These are phyloP conservation scores for Peronosclerospora sorghi DNA, from an alignment of 352 stramenopile genomes.

Conservation along the genomic window DNA sequence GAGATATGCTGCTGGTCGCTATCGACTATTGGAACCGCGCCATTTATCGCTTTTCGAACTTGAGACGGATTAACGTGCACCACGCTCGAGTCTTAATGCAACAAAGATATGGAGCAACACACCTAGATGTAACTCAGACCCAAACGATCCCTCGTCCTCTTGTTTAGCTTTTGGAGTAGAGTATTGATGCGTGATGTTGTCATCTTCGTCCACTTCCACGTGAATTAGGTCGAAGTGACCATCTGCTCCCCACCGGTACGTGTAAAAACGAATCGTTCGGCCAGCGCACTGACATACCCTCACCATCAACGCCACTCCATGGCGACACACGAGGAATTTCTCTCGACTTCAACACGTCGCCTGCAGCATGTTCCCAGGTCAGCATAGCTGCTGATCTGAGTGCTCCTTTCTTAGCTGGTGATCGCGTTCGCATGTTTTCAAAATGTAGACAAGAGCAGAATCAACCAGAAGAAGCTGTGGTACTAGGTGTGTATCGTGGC, in stretches of 20 bases:
- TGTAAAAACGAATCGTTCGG: slow-evolving; percentile 83
- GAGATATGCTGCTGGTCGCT: slow-evolving; percentile 31
- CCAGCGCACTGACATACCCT: slow-evolving; percentile 86
- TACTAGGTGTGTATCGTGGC: slow-evolving; percentile 88
- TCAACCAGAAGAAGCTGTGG: slow-evolving; percentile 91
- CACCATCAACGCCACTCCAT: slow-evolving; percentile 47
- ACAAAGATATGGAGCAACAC: too few relatives aligned
- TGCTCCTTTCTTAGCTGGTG: slow-evolving; percentile 86
- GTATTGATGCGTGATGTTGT: slow-evolving; percentile 51
- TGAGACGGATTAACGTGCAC: too few relatives aligned
- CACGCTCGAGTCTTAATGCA: slow-evolving; percentile 78
- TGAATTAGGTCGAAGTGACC: slow-evolving; percentile 81
- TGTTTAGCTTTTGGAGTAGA: slow-evolving; percentile 58
- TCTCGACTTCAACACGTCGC: too few relatives aligned
- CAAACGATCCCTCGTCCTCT: too few relatives aligned
- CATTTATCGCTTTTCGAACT: too few relatives aligned
- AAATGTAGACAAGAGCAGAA: slow-evolving; percentile 91
- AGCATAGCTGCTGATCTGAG: slow-evolving; percentile 83
- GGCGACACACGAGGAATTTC: slow-evolving; percentile 63
- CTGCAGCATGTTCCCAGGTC: slow-evolving; percentile 77
- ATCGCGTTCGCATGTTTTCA: too few relatives aligned
- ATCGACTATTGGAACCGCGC: too few relatives aligned
- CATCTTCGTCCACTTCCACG: slow-evolving; percentile 70
- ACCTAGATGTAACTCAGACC: too few relatives aligned
- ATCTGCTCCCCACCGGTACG: slow-evolving; percentile 80